Evolutionary conservation across 2,329 filamentous ascomycete species (phyloP), one percentile per base, ranked within the genome.

Genomic region (Fusarium sp.): DNA sequence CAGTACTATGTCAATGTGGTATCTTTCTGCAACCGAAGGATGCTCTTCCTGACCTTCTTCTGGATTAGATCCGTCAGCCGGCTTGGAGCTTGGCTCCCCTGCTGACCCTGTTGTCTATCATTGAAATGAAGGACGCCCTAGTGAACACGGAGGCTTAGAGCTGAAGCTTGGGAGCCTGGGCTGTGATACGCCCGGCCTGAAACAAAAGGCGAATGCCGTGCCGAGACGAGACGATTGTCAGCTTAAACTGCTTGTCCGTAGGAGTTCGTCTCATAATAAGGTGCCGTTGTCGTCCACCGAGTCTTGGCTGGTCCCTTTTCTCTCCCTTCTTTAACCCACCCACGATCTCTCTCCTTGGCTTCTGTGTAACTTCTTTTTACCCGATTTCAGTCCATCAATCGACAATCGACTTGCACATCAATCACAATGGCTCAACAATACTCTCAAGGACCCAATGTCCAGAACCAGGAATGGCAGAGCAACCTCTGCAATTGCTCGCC

Each of bases 401-500:
- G 30, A 49, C 43, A 54, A 52, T 42, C 20, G 27, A 54, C 16
- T 43, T 27, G 38, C 18, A 24, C 24, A 59, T 58, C 58, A 53
- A 50, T 52, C 63, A 68, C 66, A 73, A 77, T 75, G 73, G 64
- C 72, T 57, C 68, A 74, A 24, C 74, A 75, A 49, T 72, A 75
- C 51, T 70, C 73, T 25, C 70, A 72, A 45, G 72, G 73, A 52
- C 67, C 72, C 40, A 76, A 75, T 63, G 74, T 72, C 61, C 73
- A 70, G 54, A 67, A 74, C 62, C 76, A 79, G 52, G 75, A 81
- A 61, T 84, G 82, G 83, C 68, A 80, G 64, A 76, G 71, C 63
- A 72, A 73, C 65, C 77, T 85, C 52, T 80, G 78, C 73, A 72
- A 79, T 73, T 85, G 83, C 77, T 76, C 76, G 20, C 83, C 82